A percentile compares a stretch with the other conserved stretches of the same genome.
Conservation (phyloP, 148 eudicot genomes). For the Rhododendron molle region DNA sequence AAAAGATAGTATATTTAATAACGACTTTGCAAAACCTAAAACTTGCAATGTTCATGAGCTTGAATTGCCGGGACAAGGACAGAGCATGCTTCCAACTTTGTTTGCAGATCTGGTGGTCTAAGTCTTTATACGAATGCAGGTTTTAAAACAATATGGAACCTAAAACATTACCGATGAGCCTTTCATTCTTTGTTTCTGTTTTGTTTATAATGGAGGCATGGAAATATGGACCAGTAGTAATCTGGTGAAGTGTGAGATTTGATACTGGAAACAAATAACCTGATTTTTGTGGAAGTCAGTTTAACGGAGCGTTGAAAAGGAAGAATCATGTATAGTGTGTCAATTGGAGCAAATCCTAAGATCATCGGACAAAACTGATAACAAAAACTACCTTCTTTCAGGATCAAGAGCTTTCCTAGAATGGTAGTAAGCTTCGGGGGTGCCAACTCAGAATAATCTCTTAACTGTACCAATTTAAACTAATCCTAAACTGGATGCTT, state of each 20-base stretch:
- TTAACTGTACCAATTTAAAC: background rate
- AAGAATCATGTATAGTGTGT: background rate
- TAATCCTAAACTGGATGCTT: background rate
- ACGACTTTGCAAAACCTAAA: background rate
- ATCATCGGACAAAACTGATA: background rate
- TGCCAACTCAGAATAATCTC: background rate
- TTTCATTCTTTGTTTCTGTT: background rate
- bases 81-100: background rate
- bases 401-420: background rate
- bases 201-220: background rate
- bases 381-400: background rate
- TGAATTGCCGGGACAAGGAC: background rate
- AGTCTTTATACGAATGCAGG: background rate
- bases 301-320: too few species aligned
- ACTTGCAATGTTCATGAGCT: background rate
- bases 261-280: background rate
- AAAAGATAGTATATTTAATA: background rate
- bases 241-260: background rate
- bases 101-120: background rate
- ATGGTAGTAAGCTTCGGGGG: background rate
- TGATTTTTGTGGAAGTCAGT: too few species aligned
- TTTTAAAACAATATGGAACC: background rate
- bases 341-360: background rate
- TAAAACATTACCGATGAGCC: background rate
- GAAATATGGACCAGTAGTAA: background rate